Conservation (phyloP, 768 basidiomycete species). For the Sporobolomyces roseus region DNA sequence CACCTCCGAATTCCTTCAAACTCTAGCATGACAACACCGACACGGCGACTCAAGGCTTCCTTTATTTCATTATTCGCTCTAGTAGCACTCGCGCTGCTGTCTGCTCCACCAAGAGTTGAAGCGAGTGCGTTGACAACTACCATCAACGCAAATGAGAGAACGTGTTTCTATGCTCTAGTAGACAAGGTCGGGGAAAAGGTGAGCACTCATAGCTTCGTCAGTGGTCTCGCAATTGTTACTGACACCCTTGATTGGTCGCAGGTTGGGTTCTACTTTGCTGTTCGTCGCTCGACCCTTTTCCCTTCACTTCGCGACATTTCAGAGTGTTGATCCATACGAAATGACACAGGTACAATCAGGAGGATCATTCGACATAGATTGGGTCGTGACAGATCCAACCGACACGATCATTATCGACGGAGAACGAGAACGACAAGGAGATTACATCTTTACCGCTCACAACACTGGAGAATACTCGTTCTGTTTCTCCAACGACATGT, state of each 20-base stretch:
- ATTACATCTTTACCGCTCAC: slow-evolving; percentile 95
- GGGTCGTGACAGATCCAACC: slow-evolving; percentile 83
- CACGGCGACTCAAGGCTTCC: neutral
- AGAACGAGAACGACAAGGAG: slow-evolving; percentile 83
- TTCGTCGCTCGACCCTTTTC: slow-evolving; percentile 51
- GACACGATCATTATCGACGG: slow-evolving; percentile 85
- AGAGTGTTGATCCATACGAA: neutral
- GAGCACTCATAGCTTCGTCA: slow-evolving; percentile 48
- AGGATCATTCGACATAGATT: slow-evolving; percentile 94
- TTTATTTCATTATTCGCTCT: neutral
- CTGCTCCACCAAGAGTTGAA: slow-evolving; percentile 13
- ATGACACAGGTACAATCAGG: slow-evolving; percentile 79
- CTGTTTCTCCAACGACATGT: slow-evolving; percentile 98
- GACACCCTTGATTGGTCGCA: neutral
- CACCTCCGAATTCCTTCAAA: neutral
- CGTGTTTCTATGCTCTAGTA: slow-evolving; percentile 91
- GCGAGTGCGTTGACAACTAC: slow-evolving; percentile 72
- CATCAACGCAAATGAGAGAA: slow-evolving; percentile 49
- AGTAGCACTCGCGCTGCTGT: neutral
- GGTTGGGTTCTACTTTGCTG: slow-evolving; percentile 92
- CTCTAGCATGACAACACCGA: neutral
- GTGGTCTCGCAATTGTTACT: too few species aligned
- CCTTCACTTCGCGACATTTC: neutral
- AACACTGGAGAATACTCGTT: slow-evolving; percentile 62
- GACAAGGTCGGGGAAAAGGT: slow-evolving; percentile 94